Evolutionary conservation across 805 yeast genomes (phyloP).

Genomic region (Citeromyces nyonsensis): DNA sequence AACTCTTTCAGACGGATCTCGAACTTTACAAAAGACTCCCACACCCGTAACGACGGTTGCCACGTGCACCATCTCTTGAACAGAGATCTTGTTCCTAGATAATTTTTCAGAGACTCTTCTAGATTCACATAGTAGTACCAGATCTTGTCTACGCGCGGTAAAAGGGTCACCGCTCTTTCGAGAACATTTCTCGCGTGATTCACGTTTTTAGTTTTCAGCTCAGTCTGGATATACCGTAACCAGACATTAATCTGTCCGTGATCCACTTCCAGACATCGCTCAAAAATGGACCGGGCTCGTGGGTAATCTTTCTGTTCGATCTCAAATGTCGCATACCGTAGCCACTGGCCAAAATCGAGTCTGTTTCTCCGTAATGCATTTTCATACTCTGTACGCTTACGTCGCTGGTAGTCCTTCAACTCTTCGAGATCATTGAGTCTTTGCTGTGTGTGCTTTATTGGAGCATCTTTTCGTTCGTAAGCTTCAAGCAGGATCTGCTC

Average conservation of each 20-base stretch:
- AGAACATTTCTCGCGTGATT: constrained; percentile 83
- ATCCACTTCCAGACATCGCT: constrained; percentile 71
- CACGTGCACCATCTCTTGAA: constrained; percentile 73
- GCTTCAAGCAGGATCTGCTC: constrained; percentile 52
- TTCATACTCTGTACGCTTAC: constrained; percentile 74
- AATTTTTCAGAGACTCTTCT: constrained; percentile 64
- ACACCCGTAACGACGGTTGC: constrained; percentile 52
- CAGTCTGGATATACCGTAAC: constrained; percentile 71
- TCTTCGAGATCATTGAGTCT: constrained; percentile 68
- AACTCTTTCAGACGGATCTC: constrained; percentile 44
- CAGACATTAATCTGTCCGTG: constrained; percentile 69
- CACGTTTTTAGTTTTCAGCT: constrained; percentile 53
- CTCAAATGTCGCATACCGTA: constrained; percentile 84
- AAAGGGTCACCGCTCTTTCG: constrained; percentile 55
- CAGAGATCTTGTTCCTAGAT: constrained; percentile 42
- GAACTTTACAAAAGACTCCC: constrained; percentile 62
- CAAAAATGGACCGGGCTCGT: constrained; percentile 78
- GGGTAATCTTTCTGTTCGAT: constrained; percentile 60
- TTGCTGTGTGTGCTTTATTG: constrained; percentile 23
- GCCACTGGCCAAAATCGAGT: constrained; percentile 76
- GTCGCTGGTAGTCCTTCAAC: constrained; percentile 54
- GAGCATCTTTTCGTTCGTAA: constrained; percentile 27
- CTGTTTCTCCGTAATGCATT: constrained; percentile 77
- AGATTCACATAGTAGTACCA: constrained; percentile 78
- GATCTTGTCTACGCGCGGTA: constrained; percentile 72